Evolutionary conservation across 176 grass and related monocot genomes (phyloP).

Genomic region (Aegilops sharonensis): DNA sequence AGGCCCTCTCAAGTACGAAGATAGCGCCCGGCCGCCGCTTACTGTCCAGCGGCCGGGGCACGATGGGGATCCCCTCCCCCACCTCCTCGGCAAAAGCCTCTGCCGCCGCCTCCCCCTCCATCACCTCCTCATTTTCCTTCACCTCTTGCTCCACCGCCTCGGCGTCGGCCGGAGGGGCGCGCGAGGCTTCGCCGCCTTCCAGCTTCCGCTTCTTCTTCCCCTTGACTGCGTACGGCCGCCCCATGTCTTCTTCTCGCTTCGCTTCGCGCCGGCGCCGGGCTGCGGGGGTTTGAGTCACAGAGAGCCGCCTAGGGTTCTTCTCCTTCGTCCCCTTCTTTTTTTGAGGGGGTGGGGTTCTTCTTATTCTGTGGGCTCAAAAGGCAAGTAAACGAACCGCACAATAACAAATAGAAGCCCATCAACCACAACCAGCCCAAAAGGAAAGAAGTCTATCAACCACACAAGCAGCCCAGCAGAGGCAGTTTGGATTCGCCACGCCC

Average conservation of each 20-base stretch:
- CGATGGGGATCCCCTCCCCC: slow-evolving; percentile 46
- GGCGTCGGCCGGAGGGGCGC: slow-evolving; percentile 5
- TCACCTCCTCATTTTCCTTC: neutral
- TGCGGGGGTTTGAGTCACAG: neutral
- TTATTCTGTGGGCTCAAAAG: neutral
- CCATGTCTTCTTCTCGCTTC: slow-evolving; percentile 41
- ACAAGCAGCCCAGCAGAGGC: too few relatives aligned
- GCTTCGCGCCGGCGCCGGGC: neutral
- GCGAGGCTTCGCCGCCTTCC: slow-evolving; percentile 38
- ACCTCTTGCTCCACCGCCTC: slow-evolving; percentile 33
- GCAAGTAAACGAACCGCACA: neutral
- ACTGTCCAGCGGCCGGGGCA: slow-evolving; percentile 45
- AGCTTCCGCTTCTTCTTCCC: slow-evolving; percentile 74
- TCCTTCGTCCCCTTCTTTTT: neutral
- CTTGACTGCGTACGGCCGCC: slow-evolving; percentile 62
- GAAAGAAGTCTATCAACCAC: too few relatives aligned
- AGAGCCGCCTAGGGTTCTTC: slow-evolving; percentile 42
- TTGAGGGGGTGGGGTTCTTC: too few relatives aligned
- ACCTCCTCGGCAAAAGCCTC: slow-evolving; percentile 19
- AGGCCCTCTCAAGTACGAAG: slow-evolving; percentile 89
- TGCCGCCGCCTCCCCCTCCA: neutral
- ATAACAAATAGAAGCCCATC: neutral
- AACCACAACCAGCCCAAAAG: too few relatives aligned
- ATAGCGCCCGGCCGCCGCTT: slow-evolving; percentile 59
- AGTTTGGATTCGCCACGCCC: neutral